These are phyloP conservation scores for Rhodomyrtus psidioides DNA, from an alignment of 441 rosid species.

Conservation along the genomic window DNA sequence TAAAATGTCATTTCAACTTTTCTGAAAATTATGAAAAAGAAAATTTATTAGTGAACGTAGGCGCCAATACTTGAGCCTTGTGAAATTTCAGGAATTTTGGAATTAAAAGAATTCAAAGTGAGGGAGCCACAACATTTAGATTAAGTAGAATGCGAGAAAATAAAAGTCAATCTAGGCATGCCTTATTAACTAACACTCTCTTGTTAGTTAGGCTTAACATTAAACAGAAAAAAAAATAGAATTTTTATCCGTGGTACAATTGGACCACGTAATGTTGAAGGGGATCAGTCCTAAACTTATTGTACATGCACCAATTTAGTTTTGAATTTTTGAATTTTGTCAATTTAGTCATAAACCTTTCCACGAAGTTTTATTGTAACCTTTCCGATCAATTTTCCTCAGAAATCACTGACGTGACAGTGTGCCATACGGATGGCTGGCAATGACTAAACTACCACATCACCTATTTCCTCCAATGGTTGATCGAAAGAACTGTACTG, in stretches of 20 bases:
- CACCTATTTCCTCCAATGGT: background rate
- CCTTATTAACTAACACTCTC: background rate
- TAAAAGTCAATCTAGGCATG: background rate
- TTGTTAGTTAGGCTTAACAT: background rate
- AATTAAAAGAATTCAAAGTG: background rate
- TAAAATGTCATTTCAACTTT: background rate
- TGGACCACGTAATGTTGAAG: background rate
- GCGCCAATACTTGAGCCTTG: background rate
- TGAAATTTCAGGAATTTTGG: background rate
- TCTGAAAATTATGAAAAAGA: background rate
- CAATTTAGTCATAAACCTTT: background rate
- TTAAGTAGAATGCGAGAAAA: background rate
- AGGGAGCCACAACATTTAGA: background rate
- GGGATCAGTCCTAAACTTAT: background rate
- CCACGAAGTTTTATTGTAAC: background rate
- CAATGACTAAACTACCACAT: background rate
- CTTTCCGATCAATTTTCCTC: background rate
- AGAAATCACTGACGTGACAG: background rate
- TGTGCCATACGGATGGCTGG: background rate
- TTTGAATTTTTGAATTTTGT: background rate
- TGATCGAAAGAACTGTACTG: background rate
- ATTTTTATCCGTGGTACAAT: background rate
- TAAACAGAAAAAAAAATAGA: rapidly evolving
- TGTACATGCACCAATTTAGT: background rate
- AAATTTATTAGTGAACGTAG: background rate